Base-by-base conservation (phyloP, 2,329 filamentous ascomycete species). In the Colletotrichum siamense region DNA sequence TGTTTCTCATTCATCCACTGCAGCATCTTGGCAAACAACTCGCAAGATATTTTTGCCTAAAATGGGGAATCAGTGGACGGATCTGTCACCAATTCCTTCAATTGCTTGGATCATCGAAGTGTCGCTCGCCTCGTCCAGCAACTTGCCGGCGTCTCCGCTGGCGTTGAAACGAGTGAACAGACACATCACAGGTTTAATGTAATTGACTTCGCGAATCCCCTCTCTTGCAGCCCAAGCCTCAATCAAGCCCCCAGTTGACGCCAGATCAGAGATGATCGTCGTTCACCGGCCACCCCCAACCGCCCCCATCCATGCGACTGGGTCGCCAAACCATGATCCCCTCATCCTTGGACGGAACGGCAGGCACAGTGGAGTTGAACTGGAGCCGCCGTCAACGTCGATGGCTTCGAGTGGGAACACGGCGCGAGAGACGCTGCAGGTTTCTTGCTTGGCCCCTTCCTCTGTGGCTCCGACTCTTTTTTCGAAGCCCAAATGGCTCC, bases 221-320 rank as follows among this genome's bases (percentile, higher is more conserved):
- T 69, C 64, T 59, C 63, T 69, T 30, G 63, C 64, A 52, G 44
- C 44, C 73, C 26, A 30, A 57, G 39, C 72, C 22, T 61, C 39
- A 22, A 62, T 44, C 69, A 28, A 12, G 32, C 34, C 59, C 67
- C 67, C 61, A 26, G 34, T 49, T 32, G 61, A 59, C 49, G 34
- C 73, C 69, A 76, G 63, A 68, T 69, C 44, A 62, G 61, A 55
- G 26, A 44, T 59, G 73, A 76, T 73, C 73, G 69, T 69, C 73
- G 26, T 61, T 73, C 57, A 24, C 30, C 63, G 69, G 69, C 26
- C 57, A 69, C 62, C 39, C 55, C 30, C 55, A 44, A 67, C 18
- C 30, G 64, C 69, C 57, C 63, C 65, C 24, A 36, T 64, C 64
- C 69, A 73, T 69, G 73, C 62, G 64, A n/a, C 55, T 44, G 68